Percentiles rank a stretch among this genome's conserved stretches.
These are phyloP conservation scores for Nephelium lappaceum DNA, from an alignment of 345 rosid genomes.

Conservation along the genomic window DNA sequence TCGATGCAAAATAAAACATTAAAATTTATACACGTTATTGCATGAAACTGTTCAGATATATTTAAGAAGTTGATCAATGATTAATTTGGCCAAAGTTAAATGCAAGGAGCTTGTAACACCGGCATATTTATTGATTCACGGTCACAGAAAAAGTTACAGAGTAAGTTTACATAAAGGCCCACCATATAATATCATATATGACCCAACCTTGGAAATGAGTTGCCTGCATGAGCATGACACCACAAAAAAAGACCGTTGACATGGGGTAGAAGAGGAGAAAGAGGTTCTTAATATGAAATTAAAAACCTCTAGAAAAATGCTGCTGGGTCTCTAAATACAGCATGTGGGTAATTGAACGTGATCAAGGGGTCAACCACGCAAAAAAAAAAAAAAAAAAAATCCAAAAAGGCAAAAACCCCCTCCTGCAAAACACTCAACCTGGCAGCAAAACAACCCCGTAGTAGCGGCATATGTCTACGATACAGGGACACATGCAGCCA, in stretches of 20 bases:
- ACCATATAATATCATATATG: background rate
- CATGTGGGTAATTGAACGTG: constrained; percentile 22
- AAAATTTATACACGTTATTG: background rate
- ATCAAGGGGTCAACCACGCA: constrained; percentile 27
- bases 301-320: constrained; percentile 15
- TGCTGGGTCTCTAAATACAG: constrained; percentile 5
- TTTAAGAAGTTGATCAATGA: background rate
- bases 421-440: constrained; percentile 12
- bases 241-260: background rate
- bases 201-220: background rate
- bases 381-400: constrained; percentile 19
- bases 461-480: background rate
- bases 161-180: background rate
- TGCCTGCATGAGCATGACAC: background rate
- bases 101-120: background rate
- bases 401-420: too few relatives aligned
- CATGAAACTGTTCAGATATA: background rate
- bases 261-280: background rate
- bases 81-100: background rate
- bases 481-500: background rate
- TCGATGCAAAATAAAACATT: background rate
- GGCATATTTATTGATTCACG: background rate
- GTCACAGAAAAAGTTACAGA: background rate
- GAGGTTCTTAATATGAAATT: background rate
- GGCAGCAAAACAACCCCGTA: constrained; percentile 7